Conservation (phyloP, 2,329 filamentous ascomycete species). For the Fusarium sp. region DNA sequence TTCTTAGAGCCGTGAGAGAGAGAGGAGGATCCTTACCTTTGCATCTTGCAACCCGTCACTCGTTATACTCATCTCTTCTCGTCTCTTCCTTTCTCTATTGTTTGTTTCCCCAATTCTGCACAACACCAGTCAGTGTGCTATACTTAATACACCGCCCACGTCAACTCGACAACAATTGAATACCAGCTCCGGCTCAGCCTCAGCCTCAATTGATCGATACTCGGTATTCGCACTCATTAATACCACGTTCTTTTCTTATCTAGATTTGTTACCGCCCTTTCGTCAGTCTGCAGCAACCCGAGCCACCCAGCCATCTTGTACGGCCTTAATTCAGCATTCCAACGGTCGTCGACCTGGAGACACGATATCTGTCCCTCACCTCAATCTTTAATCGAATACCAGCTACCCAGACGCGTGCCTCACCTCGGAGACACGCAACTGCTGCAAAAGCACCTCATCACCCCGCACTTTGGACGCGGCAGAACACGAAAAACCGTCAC, state of each 20-base stretch:
- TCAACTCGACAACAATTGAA: conserved; percentile 34
- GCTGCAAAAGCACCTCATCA: conserved; percentile 13
- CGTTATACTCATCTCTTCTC: conserved; percentile 29
- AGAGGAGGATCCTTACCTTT: conserved; percentile 44
- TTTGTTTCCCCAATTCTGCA: conserved; percentile 22
- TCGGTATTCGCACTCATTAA: conserved; percentile 38
- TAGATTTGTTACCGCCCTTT: conserved; percentile 12
- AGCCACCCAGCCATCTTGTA: conserved; percentile 18
- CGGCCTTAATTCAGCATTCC: conserved; percentile 39
- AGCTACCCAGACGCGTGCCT: conserved; percentile 9
- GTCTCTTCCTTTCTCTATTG: conserved; percentile 21
- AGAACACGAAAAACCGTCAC: conserved; percentile 6
- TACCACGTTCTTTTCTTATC: conserved; percentile 33
- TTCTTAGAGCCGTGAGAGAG: conserved; percentile 39
- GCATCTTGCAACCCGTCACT: conserved; percentile 38
- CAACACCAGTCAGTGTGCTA: conserved; percentile 6
- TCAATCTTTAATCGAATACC: conserved; percentile 28
- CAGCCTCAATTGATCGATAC: conserved; percentile 14
- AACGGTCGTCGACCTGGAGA: conserved; percentile 38
- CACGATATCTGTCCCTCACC: conserved; percentile 32
- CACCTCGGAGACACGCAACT: conserved; percentile 17
- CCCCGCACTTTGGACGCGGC: conserved; percentile 14
- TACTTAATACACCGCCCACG: conserved; percentile 36
- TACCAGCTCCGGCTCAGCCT: conserved; percentile 13
- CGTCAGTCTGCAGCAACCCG: conserved; percentile 17